Base-by-base conservation (phyloP, 2,329 filamentous ascomycete species). In the Dothidotthia symphoricarpi region DNA sequence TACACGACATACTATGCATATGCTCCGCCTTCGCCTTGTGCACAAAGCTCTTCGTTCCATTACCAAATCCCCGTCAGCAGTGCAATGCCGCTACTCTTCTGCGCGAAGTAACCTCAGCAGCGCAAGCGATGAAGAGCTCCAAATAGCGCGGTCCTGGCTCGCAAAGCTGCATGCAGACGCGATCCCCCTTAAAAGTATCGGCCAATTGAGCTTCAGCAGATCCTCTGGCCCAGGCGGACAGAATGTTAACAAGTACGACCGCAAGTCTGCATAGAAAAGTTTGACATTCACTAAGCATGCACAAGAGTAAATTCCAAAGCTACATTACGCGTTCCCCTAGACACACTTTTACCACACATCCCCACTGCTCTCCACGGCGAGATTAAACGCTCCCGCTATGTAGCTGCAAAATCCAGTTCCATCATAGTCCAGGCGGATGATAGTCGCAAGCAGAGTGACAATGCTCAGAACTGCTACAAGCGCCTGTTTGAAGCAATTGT, bases 161-260 rank as follows among this genome's bases (percentile, higher is more conserved):
- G 66, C 69, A 28, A 65, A 66, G 29, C 71, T 82, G 47, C 68
- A 75, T 59, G 61, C 72, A 38, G 71, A 75, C 11, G 73, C 75
- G 11, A 75, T 83, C 39, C 77, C 80, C 16, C 37, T 58, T 9
- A 72, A 70, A 39, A 69, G 69, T 47, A 70, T 83, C 40, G 74
- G 77, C 53, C 73, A 81, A 44, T 59, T 83, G 48, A 78, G 73
- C 32, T 84, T 81, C 61, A 82, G 78, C 57, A 72, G 80, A 41
- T 82, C 80, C 3, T 81, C 79, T 35, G 81, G 81, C 3, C 81
- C 81, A 13, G 81, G 81, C 34, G 81, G 81, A 9, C 81, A 84
- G 61, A 83, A 84, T 67, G 81, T 84, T 39, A 84, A 84, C 66
- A 84, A 84, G 81, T 83, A 54, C 45, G 52, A 44, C 47, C 41